Conservation (phyloP, 495 filamentous ascomycete genomes). For the Aspergillus diversus region DNA sequence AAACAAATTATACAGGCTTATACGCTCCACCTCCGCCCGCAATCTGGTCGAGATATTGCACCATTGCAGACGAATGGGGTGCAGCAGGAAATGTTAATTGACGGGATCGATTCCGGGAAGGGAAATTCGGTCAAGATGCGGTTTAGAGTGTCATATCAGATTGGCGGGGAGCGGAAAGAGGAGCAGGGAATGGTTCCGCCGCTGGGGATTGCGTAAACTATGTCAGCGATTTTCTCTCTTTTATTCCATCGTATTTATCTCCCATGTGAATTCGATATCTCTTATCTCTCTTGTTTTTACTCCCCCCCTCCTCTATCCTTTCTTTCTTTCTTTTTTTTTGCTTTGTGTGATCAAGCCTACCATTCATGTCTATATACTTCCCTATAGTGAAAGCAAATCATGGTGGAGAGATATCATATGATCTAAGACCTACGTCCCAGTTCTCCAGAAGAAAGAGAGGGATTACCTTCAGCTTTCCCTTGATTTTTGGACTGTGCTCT, state of each 20-base stretch:
- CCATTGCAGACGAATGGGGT: slow-evolving; percentile 78
- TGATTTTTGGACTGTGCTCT: too few species aligned
- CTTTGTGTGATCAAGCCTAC: slow-evolving; percentile 2
- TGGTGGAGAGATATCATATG: neutral
- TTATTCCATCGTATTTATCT: neutral
- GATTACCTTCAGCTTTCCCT: too few species aligned
- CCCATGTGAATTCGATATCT: neutral
- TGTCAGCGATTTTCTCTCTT: neutral
- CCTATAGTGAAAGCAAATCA: slow-evolving; percentile 5
- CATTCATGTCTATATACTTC: slow-evolving; percentile 7
- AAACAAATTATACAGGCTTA: slow-evolving; percentile 64
- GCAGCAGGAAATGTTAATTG: slow-evolving; percentile 78
- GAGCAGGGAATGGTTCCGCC: slow-evolving; percentile 91
- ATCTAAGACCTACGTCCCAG: neutral
- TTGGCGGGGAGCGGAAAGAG: slow-evolving; percentile 65
- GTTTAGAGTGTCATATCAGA: slow-evolving; percentile 81
- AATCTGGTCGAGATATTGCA: slow-evolving; percentile 73
- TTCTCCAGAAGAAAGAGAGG: too few species aligned
- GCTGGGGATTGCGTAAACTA: slow-evolving; percentile 67
- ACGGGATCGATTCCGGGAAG: slow-evolving; percentile 69
- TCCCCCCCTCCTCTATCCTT: neutral
- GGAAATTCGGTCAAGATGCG: slow-evolving; percentile 81
- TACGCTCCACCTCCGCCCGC: slow-evolving; percentile 78
- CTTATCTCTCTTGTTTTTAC: slow-evolving; percentile 2
- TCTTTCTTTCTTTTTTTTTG: neutral